These are phyloP conservation scores for Lasiosphaeria miniovina DNA, from an alignment of 495 filamentous ascomycete species.

Conservation along the genomic window DNA sequence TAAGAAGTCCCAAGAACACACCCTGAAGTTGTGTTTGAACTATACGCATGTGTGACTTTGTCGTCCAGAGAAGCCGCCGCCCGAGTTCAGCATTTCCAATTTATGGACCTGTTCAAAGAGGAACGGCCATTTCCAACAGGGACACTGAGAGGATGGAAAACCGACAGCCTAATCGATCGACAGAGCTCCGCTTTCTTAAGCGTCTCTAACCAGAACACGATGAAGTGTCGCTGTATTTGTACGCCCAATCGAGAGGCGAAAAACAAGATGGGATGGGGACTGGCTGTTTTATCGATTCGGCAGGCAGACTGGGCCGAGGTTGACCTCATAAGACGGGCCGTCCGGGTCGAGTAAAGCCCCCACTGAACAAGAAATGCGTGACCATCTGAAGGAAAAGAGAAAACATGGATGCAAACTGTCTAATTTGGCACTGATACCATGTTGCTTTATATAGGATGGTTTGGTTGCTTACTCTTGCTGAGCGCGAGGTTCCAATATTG, in stretches of 20 bases:
- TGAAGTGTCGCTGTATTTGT: conserved; percentile 54
- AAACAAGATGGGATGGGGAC: conserved; percentile 36
- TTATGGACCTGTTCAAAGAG: conserved; percentile 58
- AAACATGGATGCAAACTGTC: too few species aligned
- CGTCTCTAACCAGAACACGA: conserved; percentile 14
- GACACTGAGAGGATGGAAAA: conserved; percentile 47
- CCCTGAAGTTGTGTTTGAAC: conserved; percentile 52
- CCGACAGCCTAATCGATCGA: conserved; percentile 42
- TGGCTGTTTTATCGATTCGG: conserved; percentile 53
- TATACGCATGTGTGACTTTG: conserved; percentile 55
- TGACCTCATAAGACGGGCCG: conserved; percentile 29
- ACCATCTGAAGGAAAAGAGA: too few species aligned
- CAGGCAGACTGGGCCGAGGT: conserved; percentile 54
- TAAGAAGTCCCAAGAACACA: conserved; percentile 2
- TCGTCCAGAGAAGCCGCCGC: conserved; percentile 45
- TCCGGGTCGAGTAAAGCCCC: conserved; percentile 14
- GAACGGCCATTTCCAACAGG: conserved; percentile 51
- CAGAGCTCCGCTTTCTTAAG: conserved; percentile 45
- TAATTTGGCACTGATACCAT: too few species aligned
- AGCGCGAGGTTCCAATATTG: too few species aligned
- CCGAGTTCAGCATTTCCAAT: conserved; percentile 56
- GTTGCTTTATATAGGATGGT: too few species aligned
- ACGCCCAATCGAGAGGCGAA: conserved; percentile 45
- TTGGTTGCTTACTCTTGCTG: too few species aligned
- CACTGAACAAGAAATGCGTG: too few species aligned